Evolutionary conservation across 768 basidiomycete species (phyloP).

Genomic region (Lentinula edodes): DNA sequence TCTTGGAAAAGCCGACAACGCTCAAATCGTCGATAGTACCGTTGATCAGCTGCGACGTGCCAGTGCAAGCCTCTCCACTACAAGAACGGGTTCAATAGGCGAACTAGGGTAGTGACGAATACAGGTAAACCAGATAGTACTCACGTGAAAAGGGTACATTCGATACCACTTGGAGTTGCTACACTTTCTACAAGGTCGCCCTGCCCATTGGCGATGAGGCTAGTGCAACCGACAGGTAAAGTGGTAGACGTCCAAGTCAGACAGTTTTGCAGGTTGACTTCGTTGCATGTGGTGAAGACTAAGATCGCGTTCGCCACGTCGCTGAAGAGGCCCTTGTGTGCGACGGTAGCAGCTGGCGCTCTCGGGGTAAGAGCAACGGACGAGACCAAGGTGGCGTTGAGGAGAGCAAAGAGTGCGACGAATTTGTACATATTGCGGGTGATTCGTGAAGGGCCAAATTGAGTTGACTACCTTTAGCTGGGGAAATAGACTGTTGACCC

Average conservation of each 20-base stretch:
- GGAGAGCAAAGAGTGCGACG: constrained; percentile 12
- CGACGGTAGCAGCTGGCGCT: neutral
- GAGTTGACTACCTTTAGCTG: neutral
- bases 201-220: constrained; percentile 9
- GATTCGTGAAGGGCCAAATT: neutral
- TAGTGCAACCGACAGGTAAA: constrained; percentile 13
- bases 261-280: constrained; percentile 9
- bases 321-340: neutral
- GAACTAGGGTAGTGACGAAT: too few species aligned
- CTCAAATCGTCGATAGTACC: constrained; percentile 10
- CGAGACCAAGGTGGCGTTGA: constrained; percentile 8
- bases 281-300: constrained; percentile 9
- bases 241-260: constrained; percentile 10
- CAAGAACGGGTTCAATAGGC: neutral
- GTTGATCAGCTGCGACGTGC: constrained; percentile 10
- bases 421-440: constrained; percentile 8
- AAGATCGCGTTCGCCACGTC: constrained; percentile 1
- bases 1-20: constrained; percentile 9
- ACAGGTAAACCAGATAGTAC: neutral
- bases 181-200: constrained; percentile 8
- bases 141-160: constrained; percentile 14
- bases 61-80: constrained; percentile 10
- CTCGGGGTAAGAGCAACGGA: neutral
- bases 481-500: neutral
- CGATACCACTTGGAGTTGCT: neutral